Evolutionary conservation across 2,329 filamentous ascomycete species (phyloP).

Genomic region (Epichloe elymi): DNA sequence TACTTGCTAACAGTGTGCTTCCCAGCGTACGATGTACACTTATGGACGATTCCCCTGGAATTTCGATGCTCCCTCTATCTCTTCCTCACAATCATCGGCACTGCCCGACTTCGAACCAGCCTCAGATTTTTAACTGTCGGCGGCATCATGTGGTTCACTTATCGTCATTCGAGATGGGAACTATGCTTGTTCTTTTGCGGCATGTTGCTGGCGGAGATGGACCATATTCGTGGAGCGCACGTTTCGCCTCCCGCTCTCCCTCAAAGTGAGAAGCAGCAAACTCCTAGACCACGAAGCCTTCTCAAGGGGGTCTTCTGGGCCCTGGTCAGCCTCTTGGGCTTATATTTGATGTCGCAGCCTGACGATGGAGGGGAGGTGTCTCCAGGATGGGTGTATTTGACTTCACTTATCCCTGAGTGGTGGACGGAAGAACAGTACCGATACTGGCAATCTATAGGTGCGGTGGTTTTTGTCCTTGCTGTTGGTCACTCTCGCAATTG

Average conservation of each 20-base stretch:
- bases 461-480: conserved; percentile 37
- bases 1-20: conserved; percentile 10
- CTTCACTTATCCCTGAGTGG: conserved; percentile 34
- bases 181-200: conserved; percentile 41
- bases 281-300: not conserved
- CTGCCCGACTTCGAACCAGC: conserved; percentile 30
- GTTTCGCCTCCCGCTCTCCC: conserved; percentile 16
- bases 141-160: conserved; percentile 29
- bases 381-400: conserved; percentile 38
- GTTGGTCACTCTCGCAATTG: conserved; percentile 33
- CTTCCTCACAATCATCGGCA: conserved; percentile 38
- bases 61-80: conserved; percentile 46
- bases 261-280: conserved; percentile 9
- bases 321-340: conserved; percentile 30
- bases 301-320: conserved; percentile 22
- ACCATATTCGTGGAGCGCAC: conserved; percentile 35
- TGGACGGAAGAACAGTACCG: conserved; percentile 36
- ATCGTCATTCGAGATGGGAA: conserved; percentile 39
- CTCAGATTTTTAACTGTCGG: conserved; percentile 30
- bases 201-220: conserved; percentile 40
- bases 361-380: conserved; percentile 29
- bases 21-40: conserved; percentile 38
- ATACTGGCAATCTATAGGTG: conserved; percentile 43
- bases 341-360: conserved; percentile 36
- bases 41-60: conserved; percentile 50